Conservation (phyloP, 768 basidiomycete genomes). For the Auriscalpium microsporum region DNA sequence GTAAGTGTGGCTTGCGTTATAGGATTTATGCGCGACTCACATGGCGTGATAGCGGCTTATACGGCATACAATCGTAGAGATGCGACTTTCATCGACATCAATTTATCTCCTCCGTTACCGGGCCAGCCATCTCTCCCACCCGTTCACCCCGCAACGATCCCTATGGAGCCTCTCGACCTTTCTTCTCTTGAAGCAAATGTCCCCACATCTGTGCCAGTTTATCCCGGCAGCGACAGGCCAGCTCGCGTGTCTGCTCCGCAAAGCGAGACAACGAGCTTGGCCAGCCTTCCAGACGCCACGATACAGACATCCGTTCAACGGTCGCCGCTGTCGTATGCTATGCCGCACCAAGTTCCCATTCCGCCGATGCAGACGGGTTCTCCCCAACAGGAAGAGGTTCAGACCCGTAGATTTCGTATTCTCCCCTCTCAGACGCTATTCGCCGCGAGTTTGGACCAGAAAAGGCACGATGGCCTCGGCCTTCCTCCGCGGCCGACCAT, state of each 20-base stretch:
- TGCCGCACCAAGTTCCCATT: not conserved
- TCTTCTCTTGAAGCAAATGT: no score
- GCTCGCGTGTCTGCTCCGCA: no score
- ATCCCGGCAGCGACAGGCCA: not conserved
- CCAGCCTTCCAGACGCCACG: not conserved
- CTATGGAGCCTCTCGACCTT: not conserved
- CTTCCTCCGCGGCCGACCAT: not conserved
- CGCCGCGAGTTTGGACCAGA: not conserved
- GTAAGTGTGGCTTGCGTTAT: constrained; percentile 22
- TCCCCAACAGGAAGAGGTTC: not conserved
- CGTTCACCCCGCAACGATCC: not conserved
- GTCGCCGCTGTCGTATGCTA: not conserved
- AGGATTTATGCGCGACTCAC: not conserved
- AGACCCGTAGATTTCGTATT: not conserved
- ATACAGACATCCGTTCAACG: not conserved
- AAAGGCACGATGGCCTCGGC: not conserved
- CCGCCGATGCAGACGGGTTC: not conserved
- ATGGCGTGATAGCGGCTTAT: constrained; percentile 14
- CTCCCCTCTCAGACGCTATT: not conserved
- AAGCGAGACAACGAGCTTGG: no score
- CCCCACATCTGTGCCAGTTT: no score
- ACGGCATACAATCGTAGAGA: not conserved
- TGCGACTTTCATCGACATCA: not conserved
- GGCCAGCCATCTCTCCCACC: not conserved
- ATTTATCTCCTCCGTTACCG: not conserved